Evolutionary conservation across 345 rosid species (phyloP), one percentile per base, ranked within the genome.

Genomic region (Lepidium africanum): DNA sequence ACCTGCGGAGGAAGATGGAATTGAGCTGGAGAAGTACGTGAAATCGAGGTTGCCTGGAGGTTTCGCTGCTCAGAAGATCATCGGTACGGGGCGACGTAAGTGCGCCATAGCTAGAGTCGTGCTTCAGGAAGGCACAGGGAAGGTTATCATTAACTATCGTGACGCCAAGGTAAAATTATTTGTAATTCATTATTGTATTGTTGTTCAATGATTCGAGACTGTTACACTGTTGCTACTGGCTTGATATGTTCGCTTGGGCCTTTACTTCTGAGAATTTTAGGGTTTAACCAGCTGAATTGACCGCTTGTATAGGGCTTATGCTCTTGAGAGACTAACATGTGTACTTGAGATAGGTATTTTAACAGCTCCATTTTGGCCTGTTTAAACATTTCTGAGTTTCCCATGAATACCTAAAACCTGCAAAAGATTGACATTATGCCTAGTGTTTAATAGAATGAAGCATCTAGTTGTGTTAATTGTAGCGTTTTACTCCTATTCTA

Each of bases 1-100:
- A 5, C 11, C 80, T 1, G 14, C 45, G 9, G 93, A 82, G 45
- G 51, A 76, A 13, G 85, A 79, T 46, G 69, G 80, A 6, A 63
- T 71, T 2, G 87, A 86, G 70, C 81, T 94, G 55, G 77, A 81
- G 77, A 87, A 87, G 40, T 82, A 83, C 57, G 96, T 94, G 13
- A 94, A 91, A 71, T 79, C 91, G n/a, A 75, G 95, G 62, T 91
- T 88, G 7, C 99, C 96, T 0, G 97, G 92, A 30, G 99, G 97
- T 10, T 88, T 94, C 73, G 92, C 97, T 5, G 95, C 96, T 15
- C 97, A 94, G 70, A 79, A 88, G 10, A 80, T 91, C 59, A 76
- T 81, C 27, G 99, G 99, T 48, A 94, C 97, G 14, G 99, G 96
- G 9, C 87, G 97, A 68, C 84, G 95, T 54, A 94, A 94, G 69